phyloP scores from a whole-genome alignment of 2,329 filamentous ascomycete genomes.

The Tolypocladium ovalisporum region DNA sequence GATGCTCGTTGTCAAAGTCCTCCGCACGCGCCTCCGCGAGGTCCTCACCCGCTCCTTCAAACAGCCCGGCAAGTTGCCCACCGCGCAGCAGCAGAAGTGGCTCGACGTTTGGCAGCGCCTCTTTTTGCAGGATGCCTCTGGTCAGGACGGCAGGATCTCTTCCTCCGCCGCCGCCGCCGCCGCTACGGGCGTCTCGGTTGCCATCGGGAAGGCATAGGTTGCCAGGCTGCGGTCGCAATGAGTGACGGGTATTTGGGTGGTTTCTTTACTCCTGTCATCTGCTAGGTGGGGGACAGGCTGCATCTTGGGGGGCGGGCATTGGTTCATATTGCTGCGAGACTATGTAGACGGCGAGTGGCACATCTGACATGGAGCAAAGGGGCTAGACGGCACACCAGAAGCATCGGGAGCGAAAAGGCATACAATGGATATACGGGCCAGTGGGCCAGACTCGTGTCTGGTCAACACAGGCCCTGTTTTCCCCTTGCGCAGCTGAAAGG shows the following conservation, averaged over 20 bases:
- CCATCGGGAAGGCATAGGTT: constrained; percentile 17
- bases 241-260: background rate
- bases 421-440: background rate
- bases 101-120: constrained; percentile 63
- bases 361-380: background rate
- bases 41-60: constrained; percentile 63
- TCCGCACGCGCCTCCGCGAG: constrained; percentile 64
- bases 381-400: background rate
- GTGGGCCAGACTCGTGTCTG: background rate
- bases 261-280: background rate
- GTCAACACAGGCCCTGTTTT: background rate
- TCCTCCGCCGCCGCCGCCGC: too few species aligned
- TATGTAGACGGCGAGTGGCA: background rate
- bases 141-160: constrained; percentile 27
- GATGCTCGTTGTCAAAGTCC: constrained; percentile 75
- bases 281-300: background rate
- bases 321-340: background rate
- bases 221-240: background rate
- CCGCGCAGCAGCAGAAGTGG: constrained; percentile 62
- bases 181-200: too few species aligned
- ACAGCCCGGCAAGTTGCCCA: constrained; percentile 49
- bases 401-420: background rate
- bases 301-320: background rate
- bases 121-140: constrained; percentile 42
- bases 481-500: background rate